Base-by-base conservation (phyloP, 1,284 basidiomycete species). In the Fomitopsis betulina region DNA sequence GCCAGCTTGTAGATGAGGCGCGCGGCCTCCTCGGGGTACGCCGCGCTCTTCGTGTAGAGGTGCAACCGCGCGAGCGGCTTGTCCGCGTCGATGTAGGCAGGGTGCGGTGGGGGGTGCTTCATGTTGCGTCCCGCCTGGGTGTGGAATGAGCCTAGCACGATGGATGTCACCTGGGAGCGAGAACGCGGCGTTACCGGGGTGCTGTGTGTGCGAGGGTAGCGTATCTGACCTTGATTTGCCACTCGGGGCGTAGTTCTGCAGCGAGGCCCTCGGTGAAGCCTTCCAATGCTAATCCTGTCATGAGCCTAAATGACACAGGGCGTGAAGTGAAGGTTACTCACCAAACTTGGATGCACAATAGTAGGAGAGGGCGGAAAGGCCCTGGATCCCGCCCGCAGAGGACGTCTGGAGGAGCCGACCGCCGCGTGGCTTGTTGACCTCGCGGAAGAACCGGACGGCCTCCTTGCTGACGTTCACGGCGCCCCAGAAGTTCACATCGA, bases 201-300 rank as follows among this genome's bases (percentile, higher is more conserved):
- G 17, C 33, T 54, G n/a, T 21, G 3, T 1, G 55, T 21, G 7
- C 10, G 15, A 30, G 6, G 32, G 12, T 0, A 12, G n/a, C 12
- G 23, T 32, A 73, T 30, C 45, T 21, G 13, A 47, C 74, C 65
- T 75, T 75, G 67, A 77, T 77, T 59, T 76, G 75, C 77, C 76
- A 78, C 5, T 58, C 67, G 1, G 75, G 74, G 54, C 73, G 65
- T 3, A 77, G 53, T 56, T 77, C 75, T 40, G 60, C 58, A 1
- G 60, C 63, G 1, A 77, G 60, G 0, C 71, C 54, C 40, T 75
- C 68, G 7, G 69, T 69, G 15, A 77, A 37, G 5, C 68, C 75
- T 54, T 76, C 73, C 7, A 65, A 53, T 17, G 64, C 64, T 65
- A 35, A 2, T n/a, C 13, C 45, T 10, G 2, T 3, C 23, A 6